Evolutionary conservation across 805 yeast genomes (phyloP).

Genomic region (Ogataea populi-albae): DNA sequence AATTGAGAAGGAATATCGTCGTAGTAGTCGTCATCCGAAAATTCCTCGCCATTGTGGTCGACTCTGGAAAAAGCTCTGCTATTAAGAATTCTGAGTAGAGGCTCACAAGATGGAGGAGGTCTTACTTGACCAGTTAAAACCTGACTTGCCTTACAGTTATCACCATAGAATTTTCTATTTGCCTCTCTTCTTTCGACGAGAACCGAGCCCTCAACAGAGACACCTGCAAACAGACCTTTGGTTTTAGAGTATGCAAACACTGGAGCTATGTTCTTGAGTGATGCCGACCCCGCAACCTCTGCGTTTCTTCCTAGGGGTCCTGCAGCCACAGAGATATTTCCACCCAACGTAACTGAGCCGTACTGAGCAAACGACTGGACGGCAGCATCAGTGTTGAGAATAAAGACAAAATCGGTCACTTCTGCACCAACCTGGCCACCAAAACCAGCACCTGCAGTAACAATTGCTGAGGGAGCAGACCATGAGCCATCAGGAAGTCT

Average conservation of each 20-base stretch:
- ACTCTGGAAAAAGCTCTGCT: conserved; percentile 69
- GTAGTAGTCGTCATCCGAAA: conserved; percentile 60
- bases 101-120: conserved; percentile 87
- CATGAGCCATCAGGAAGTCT: conserved; percentile 91
- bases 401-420: conserved; percentile 92
- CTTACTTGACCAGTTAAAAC: conserved; percentile 86
- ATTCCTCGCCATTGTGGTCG: conserved; percentile 45
- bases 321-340: conserved; percentile 92
- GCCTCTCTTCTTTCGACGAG: conserved; percentile 97
- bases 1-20: conserved; percentile 73
- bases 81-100: conserved; percentile 80
- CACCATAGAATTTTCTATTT: conserved; percentile 90
- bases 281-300: conserved; percentile 95
- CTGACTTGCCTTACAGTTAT: conserved; percentile 79
- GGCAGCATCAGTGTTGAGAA: conserved; percentile 80
- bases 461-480: conserved; percentile 97
- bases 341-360: conserved; percentile 93
- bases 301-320: conserved; percentile 98
- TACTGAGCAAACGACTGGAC: conserved; percentile 91
- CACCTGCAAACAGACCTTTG: conserved; percentile 96
- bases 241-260: conserved; percentile 92
- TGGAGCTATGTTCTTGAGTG: conserved; percentile 82
- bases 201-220: conserved; percentile 94
- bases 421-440: conserved; percentile 98
- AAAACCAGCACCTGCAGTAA: conserved; percentile 97